Evolutionary conservation across 345 rosid species (phyloP).

Genomic region (Mangifera indica): DNA sequence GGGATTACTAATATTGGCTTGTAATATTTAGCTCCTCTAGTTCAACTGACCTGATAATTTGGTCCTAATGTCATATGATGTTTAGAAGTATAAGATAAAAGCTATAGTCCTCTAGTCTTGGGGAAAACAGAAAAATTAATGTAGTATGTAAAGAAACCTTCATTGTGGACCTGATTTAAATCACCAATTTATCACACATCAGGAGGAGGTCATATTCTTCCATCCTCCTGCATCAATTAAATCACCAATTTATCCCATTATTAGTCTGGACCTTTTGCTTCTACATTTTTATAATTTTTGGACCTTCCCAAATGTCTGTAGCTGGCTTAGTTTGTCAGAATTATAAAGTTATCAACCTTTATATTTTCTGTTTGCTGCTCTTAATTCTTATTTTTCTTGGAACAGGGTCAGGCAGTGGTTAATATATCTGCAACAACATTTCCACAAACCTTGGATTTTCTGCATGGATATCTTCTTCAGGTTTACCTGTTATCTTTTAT

Average conservation of each 20-base stretch:
- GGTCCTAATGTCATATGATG: too few species aligned
- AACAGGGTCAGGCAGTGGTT: constrained; percentile 70
- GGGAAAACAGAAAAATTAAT: too few species aligned
- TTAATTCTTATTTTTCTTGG: constrained; percentile 7
- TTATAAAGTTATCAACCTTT: constrained; percentile 6
- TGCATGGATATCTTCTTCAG: constrained; percentile 91
- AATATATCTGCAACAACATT: constrained; percentile 86
- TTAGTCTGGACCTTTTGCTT: neutral
- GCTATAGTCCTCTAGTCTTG: neutral
- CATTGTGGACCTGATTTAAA: neutral
- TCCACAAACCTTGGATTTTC: constrained; percentile 81
- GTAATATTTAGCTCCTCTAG: neutral
- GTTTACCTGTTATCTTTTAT: constrained; percentile 30
- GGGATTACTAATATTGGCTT: neutral
- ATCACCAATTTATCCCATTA: neutral
- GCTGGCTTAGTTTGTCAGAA: neutral
- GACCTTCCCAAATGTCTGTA: neutral
- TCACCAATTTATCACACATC: neutral
- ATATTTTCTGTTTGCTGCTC: neutral
- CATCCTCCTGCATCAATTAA: neutral
- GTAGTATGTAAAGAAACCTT: neutral
- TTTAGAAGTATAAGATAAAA: neutral
- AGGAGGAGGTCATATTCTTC: too few species aligned
- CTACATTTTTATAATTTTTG: neutral
- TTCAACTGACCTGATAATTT: neutral